Base-by-base conservation (phyloP, 2,329 filamentous ascomycete species). In the Trichoderma gracile region DNA sequence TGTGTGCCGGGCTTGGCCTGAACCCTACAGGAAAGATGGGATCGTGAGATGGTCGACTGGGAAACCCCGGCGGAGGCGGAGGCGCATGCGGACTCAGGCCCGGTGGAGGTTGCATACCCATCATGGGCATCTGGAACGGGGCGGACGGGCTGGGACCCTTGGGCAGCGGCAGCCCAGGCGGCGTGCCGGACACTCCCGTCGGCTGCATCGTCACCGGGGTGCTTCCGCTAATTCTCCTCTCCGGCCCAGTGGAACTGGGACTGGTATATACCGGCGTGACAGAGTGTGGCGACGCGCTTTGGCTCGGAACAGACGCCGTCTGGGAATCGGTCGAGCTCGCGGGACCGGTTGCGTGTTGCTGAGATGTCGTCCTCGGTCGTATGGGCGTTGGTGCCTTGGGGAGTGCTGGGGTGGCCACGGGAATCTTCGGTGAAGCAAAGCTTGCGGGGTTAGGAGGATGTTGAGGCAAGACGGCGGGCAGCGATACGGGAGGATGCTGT, bases 361-460 rank as follows among this genome's bases (percentile, higher is more conserved):
- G 92, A 9, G 92, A 95, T 53, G 86, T 79, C 66, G 93, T 91
- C 63, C 92, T 88, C 43, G 88, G 84, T 67, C 90, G 89, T 68
- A 87, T 89, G 9, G 93, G 91, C 14, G 91, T 93, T 5, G 92
- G 88, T 21, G 89, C 88, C 75, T 97, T 97, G 14, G 93, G 88
- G 53, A 96, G 78, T 27, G 87, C 89, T 8, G 95, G 94, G 40
- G 91, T 95, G 10, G 91, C 90, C 66, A 92, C 82, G 30, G 89
- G 80, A 57, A 94, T 85, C 73, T 92, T 91, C 8, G 94, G 94
- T 17, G 94, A 97, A 54, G 87, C 86, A 68, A 89, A 83, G 65
- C 79, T 82, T 38, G 84, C 80, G 61, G 82, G 79, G 65, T 82
- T 82, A 54, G 84, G 76, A 52, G 84, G 82, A 68, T 89, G 88